Conservation (phyloP, 2,329 filamentous ascomycete species). For the Neoascochyta sp. region DNA sequence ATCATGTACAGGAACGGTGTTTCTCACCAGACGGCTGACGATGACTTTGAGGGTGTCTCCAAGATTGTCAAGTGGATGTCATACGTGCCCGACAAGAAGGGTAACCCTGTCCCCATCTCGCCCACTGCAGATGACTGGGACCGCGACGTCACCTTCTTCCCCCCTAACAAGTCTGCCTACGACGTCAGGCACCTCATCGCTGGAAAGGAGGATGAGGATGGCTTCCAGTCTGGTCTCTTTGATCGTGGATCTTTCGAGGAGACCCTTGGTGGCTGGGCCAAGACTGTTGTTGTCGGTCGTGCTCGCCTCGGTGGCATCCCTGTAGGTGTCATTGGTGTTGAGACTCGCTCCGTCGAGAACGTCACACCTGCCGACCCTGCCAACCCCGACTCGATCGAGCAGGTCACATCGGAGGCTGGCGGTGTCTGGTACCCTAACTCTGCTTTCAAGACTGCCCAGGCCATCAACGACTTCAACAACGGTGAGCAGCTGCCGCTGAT, state of each 20-base stretch:
- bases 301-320: conserved; percentile 95
- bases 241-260: conserved; percentile 97
- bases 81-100: conserved; percentile 93
- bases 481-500: conserved; percentile 97
- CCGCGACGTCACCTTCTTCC: conserved; percentile 79
- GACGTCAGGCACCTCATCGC: conserved; percentile 92
- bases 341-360: conserved; percentile 95
- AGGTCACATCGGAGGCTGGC: conserved; percentile 89
- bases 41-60: conserved; percentile 96
- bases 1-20: conserved; percentile 99
- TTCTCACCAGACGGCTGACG: conserved; percentile 95
- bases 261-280: conserved; percentile 93
- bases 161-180: conserved; percentile 77
- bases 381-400: conserved; percentile 97
- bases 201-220: conserved; percentile 79
- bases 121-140: conserved; percentile 86
- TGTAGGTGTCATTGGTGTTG: conserved; percentile 96
- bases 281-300: conserved; percentile 93
- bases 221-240: conserved; percentile 87
- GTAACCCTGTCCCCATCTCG: conserved; percentile 86
- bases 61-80: conserved; percentile 99
- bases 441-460: conserved; percentile 98
- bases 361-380: conserved; percentile 93
- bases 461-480: conserved; percentile 98
- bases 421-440: conserved; percentile 99